phyloP scores from a whole-genome alignment of 345 rosid genomes.

The Excoecaria agallocha region DNA sequence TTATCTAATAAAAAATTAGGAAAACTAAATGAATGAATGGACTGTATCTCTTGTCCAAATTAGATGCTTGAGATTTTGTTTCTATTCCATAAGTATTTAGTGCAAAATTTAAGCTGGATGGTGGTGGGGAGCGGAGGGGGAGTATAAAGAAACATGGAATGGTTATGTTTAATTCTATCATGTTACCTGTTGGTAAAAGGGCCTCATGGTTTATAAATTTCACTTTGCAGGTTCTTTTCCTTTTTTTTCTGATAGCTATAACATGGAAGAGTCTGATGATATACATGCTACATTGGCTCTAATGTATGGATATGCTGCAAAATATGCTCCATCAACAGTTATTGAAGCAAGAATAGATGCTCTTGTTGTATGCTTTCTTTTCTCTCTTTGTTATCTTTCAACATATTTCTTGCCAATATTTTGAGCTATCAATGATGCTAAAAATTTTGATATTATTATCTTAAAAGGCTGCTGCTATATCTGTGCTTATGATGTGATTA shows the following conservation, averaged over 20 bases:
- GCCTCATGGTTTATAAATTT: slow-evolving; percentile 23
- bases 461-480: background rate
- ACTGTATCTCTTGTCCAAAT: background rate
- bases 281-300: slow-evolving; percentile 98
- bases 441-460: background rate
- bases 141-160: no score
- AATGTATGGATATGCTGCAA: slow-evolving; percentile 99
- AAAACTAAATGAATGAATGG: background rate
- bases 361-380: slow-evolving; percentile 68
- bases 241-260: slow-evolving; percentile 72
- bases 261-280: slow-evolving; percentile 86
- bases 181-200: slow-evolving; percentile 2
- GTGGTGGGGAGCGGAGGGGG: background rate
- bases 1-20: no score
- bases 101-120: background rate
- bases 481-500: background rate
- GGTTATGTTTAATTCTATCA: slow-evolving; percentile 4
- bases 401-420: slow-evolving; percentile 1
- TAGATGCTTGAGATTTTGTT: background rate
- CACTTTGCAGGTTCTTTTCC: slow-evolving; percentile 66
- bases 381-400: slow-evolving; percentile 13
- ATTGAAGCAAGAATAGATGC: slow-evolving; percentile 99
- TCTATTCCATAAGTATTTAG: background rate
- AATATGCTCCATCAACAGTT: slow-evolving; percentile 93
- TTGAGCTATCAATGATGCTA: background rate